Conservation (phyloP, 2,329 filamentous ascomycete species). For the Hypoxylon sp. region DNA sequence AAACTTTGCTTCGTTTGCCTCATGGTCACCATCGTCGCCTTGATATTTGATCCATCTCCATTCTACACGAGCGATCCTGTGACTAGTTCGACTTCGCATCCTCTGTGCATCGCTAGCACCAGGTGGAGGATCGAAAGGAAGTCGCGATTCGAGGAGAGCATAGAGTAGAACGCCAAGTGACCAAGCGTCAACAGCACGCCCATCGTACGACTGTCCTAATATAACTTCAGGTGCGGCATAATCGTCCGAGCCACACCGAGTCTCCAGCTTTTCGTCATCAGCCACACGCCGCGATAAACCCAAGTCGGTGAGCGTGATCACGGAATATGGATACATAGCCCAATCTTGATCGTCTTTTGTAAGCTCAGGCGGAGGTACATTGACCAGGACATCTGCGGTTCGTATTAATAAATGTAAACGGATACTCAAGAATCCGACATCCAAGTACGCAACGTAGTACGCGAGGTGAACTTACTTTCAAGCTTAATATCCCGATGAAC, state of each 20-base stretch:
- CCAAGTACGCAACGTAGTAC: conserved; percentile 36
- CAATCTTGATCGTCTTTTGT: conserved; percentile 75
- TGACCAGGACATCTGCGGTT: conserved; percentile 85
- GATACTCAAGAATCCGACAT: neutral
- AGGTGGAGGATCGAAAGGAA: conserved; percentile 92
- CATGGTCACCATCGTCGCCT: conserved; percentile 88
- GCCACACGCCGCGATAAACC: conserved; percentile 89
- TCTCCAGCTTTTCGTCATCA: conserved; percentile 89
- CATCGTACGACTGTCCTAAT: conserved; percentile 94
- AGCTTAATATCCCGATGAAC: conserved; percentile 98
- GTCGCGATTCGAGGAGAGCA: conserved; percentile 89
- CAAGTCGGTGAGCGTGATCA: conserved; percentile 91
- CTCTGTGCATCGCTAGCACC: conserved; percentile 81
- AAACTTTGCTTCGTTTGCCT: conserved; percentile 72
- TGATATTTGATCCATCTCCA: conserved; percentile 95
- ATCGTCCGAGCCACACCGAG: conserved; percentile 94
- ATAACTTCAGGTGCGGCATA: conserved; percentile 97
- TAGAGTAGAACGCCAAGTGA: conserved; percentile 94
- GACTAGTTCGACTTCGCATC: conserved; percentile 84
- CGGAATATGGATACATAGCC: conserved; percentile 80
- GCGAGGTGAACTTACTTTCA: conserved; percentile 75
- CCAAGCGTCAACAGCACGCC: conserved; percentile 93
- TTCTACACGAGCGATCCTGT: conserved; percentile 94
- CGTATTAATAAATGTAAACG: conserved; percentile 24
- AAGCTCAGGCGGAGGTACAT: conserved; percentile 78